Evolutionary conservation across 371 early-diverging fungal genomes (phyloP), one percentile per base, ranked within the genome.

Genomic region (Zopfochytrium polystomum): DNA sequence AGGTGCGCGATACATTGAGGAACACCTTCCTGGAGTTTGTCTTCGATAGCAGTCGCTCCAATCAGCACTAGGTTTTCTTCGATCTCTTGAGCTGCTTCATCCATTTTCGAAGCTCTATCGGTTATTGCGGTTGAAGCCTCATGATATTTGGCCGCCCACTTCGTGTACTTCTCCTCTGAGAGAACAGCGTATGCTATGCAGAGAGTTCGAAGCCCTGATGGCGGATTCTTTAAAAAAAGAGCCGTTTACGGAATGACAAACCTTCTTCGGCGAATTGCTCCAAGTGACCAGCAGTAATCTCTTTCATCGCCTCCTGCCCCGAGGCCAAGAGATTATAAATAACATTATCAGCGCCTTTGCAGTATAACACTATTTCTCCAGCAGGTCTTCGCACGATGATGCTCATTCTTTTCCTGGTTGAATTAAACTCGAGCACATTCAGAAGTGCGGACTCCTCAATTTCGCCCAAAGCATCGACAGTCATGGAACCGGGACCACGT

Each of bases 41-140:
- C 99, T 78, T 99, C 99, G 49, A 99, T 96, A 6, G 93, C 98
- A 0, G 99, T 96, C 0, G 93, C 91, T 0, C 99, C 99, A 50
- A 95, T 61, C 20, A 95, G 79, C 13, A 77, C 77, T 49, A 97
- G 65, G 30, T 89, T 79, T 11, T 67, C 70, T 76, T 99, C 98
- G 30, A 95, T 84, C 47, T 80, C 76, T 20, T 86, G 88, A 11
- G 90, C 85, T 1, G 88, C 75, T 9, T 62, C 63, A 3, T 89
- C 91, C 51, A 94, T 74, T 58, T 78, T 72, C 32, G 82, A 79
- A 2, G 86, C 85, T 38, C 95, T 85, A 44, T 87, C 81, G 33
- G 85, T 80, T n/a, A 88, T 66, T 0, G 86, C 76, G 18, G 85
- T 80, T 42, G 82, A 77, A 0, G 96, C 96, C 20, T 76, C 80